Evolutionary conservation across 352 stramenopile species (phyloP).

Genomic region (Phytopythium helicoides): DNA sequence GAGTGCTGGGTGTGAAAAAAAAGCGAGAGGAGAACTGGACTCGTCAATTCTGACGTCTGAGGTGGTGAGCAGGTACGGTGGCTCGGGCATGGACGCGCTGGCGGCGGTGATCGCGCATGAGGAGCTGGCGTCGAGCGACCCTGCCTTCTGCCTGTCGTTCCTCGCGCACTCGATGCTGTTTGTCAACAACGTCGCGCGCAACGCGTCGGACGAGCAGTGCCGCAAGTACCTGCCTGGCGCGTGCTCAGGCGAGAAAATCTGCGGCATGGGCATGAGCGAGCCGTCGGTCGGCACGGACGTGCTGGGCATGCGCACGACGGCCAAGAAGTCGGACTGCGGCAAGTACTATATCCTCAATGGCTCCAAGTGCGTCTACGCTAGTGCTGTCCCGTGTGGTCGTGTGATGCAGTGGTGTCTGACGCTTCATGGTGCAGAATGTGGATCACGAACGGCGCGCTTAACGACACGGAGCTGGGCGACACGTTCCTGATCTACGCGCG

Average conservation of each 20-base stretch:
- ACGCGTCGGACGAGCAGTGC: slow-evolving; percentile 88
- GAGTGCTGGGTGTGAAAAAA: no score
- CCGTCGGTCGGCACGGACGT: slow-evolving; percentile 94
- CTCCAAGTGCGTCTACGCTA: slow-evolving; percentile 59
- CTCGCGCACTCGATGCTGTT: slow-evolving; percentile 94
- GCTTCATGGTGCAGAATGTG: slow-evolving; percentile 88
- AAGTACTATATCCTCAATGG: slow-evolving; percentile 92
- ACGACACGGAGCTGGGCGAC: slow-evolving; percentile 94
- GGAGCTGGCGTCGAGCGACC: slow-evolving; percentile 96
- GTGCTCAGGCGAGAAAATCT: slow-evolving; percentile 94
- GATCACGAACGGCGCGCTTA: slow-evolving; percentile 99
- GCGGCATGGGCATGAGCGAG: slow-evolving; percentile 99
- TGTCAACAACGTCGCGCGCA: slow-evolving; percentile 91
- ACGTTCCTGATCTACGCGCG: slow-evolving; percentile 98
- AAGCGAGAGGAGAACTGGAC: not conserved
- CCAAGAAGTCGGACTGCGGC: slow-evolving; percentile 79
- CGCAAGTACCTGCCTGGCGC: slow-evolving; percentile 87
- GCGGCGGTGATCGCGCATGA: slow-evolving; percentile 95
- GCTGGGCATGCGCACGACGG: slow-evolving; percentile 95
- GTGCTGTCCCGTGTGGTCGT: not conserved
- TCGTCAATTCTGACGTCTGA: not conserved
- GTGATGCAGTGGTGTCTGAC: not conserved
- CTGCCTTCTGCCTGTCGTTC: slow-evolving; percentile 98
- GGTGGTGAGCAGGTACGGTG: slow-evolving; percentile 80
- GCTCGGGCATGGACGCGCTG: slow-evolving; percentile 94